Percentiles rank a stretch among this genome's conserved stretches.
Evolutionary conservation across 495 filamentous ascomycete genomes (phyloP).

Genomic region (Lepraria neglecta): DNA sequence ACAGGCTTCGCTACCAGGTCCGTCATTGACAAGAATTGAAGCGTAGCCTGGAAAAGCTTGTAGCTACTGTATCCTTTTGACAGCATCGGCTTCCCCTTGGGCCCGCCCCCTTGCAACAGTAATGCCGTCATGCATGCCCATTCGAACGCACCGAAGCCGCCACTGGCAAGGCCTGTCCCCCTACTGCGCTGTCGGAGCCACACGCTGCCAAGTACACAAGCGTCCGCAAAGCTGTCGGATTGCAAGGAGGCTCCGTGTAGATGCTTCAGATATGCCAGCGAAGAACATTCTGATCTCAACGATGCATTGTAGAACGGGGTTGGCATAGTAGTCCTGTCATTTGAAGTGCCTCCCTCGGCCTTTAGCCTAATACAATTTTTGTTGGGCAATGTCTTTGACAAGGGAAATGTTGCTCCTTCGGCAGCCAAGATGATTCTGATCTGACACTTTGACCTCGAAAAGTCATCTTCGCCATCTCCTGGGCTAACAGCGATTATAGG

Average conservation of each 20-base stretch:
- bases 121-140: conserved; percentile 76
- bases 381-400: conserved; percentile 59
- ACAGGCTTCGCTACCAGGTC: conserved; percentile 61
- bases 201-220: conserved; percentile 74
- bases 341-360: conserved; percentile 34
- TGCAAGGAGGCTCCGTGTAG: conserved; percentile 58
- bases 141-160: conserved; percentile 91
- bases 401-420: conserved; percentile 58
- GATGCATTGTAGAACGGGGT: conserved; percentile 89
- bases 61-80: conserved; percentile 79
- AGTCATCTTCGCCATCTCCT: conserved; percentile 26
- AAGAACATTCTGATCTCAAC: conserved; percentile 67
- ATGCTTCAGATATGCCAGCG: conserved; percentile 64
- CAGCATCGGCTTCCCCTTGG: conserved; percentile 61
- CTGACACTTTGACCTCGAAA: conserved; percentile 41
- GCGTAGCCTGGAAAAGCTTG: conserved; percentile 84
- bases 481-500: conserved; percentile 61
- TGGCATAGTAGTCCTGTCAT: conserved; percentile 32
- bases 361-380: conserved; percentile 61
- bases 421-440: conserved; percentile 76
- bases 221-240: conserved; percentile 68
- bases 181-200: conserved; percentile 91
- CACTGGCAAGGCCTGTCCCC: conserved; percentile 40
- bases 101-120: conserved; percentile 67
- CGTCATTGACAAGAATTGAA: conserved; percentile 72